These are phyloP conservation scores for Xylaria sp. DNA, from an alignment of 2,329 filamentous ascomycete genomes.

Conservation along the genomic window DNA sequence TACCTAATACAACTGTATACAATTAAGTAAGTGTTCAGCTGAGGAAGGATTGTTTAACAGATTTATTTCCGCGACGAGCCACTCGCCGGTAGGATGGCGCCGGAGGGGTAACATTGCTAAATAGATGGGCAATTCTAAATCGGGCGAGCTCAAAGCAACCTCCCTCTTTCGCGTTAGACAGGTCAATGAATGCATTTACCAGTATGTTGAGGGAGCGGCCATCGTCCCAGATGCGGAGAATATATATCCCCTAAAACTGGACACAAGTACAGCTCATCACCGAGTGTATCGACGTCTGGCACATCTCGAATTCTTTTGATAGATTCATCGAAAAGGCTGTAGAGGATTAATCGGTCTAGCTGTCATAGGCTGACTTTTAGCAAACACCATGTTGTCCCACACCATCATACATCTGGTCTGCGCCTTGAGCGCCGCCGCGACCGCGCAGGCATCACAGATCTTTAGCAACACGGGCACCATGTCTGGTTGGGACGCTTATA, in stretches of 20 bases:
- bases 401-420: conserved; percentile 30
- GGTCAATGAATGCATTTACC: conserved; percentile 15
- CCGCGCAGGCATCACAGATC: conserved; percentile 48
- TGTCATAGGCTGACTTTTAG: not conserved
- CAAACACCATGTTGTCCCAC: conserved; percentile 29
- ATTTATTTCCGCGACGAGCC: not conserved
- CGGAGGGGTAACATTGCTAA: not conserved
- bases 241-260: not conserved
- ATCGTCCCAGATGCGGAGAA: not conserved
- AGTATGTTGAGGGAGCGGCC: not conserved
- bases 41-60: not conserved
- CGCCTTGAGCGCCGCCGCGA: conserved; percentile 42
- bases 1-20: not conserved
- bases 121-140: not conserved
- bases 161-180: conserved; percentile 28
- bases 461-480: conserved; percentile 56
- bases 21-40: not conserved
- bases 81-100: not conserved
- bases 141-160: not conserved
- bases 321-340: not conserved
- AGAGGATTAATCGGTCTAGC: not conserved
- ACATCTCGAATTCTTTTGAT: not conserved
- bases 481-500: conserved; percentile 53
- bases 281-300: conserved; percentile 1
- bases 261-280: not conserved